Base-by-base conservation (phyloP, 805 yeast genomes). In the Candida ipomoeae region DNA sequence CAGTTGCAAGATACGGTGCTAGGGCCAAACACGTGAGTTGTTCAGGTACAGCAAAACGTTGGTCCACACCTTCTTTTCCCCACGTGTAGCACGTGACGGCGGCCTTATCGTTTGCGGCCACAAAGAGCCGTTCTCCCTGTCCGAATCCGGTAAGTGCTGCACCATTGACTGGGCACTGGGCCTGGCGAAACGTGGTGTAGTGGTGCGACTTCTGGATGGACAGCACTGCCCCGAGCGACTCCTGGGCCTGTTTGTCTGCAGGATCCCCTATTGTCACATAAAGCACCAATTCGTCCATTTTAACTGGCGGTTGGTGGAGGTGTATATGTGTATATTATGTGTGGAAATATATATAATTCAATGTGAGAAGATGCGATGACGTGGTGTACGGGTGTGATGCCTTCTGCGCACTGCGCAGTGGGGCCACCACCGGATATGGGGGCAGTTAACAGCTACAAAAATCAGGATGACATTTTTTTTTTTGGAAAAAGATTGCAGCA, bases 41-140 rank as follows among this genome's bases (percentile, higher is more conserved):
- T 65, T 89, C 97, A 0, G 97, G 96, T 13, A 91, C 73, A 0
- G 96, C 94, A 38, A 91, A 75, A 59, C 85, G 75, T 70, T 90
- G 94, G 57, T 87, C 89, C 5, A 83, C 79, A 32, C 88, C 73
- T 75, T 82, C 87, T 56, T 84, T 82, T 18, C 88, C 85, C 72
- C 83, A 76, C 5, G 81, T 68, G 62, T 89, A 91, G 1, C 85
- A 85, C 54, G 86, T 84, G 29, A 91, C 69, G 52, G 89, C 66
- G 0, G 97, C 94, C 62, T 85, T 87, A 39, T 77, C 80, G n/a
- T 74, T 71, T 53, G 85, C 82, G 0, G 89, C 87, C 8, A 81
- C 82, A 53, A 88, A 78, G 13, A 85, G 62, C 49, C 81, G 75
- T 39, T 78, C 78, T 14, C 81, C 81, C 6, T 64, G 51, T 5